Evolutionary conservation across 768 basidiomycete genomes (phyloP).

Genomic region (Leccinum longicurvipes): DNA sequence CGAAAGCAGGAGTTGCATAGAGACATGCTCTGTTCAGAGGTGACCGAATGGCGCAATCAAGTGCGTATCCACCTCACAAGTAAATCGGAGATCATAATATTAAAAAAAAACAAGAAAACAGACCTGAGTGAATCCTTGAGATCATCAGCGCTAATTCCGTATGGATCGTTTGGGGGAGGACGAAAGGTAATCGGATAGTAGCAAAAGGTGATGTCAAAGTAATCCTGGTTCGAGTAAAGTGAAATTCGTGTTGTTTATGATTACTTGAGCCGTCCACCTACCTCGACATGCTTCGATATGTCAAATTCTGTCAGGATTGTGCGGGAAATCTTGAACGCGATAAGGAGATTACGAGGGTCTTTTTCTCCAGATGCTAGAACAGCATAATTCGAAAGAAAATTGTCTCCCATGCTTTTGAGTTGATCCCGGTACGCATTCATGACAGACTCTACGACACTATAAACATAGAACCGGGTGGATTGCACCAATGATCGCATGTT

Average conservation of each 20-base stretch:
- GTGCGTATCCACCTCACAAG: background rate
- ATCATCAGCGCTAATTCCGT: constrained; percentile 87
- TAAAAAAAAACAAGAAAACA: constrained; percentile 4
- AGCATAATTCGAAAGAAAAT: constrained; percentile 75
- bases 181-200: constrained; percentile 98
- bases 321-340: constrained; percentile 86
- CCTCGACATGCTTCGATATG: constrained; percentile 70
- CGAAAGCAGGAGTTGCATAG: constrained; percentile 77
- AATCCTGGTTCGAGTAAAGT: constrained; percentile 46
- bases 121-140: constrained; percentile 71
- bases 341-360: constrained; percentile 89
- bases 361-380: constrained; percentile 92
- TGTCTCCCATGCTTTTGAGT: constrained; percentile 66
- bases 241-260: background rate
- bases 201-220: constrained; percentile 95
- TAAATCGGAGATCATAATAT: background rate
- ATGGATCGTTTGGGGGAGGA: constrained; percentile 91
- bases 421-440: constrained; percentile 37
- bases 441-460: constrained; percentile 74
- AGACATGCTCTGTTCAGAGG: constrained; percentile 56
- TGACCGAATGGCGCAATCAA: background rate
- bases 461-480: constrained; percentile 76
- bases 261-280: constrained; percentile 33
- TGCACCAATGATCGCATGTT: constrained; percentile 82
- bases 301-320: constrained; percentile 89